phyloP scores from a whole-genome alignment of 1,284 basidiomycete genomes.

The Ganoderma lingzhi region DNA sequence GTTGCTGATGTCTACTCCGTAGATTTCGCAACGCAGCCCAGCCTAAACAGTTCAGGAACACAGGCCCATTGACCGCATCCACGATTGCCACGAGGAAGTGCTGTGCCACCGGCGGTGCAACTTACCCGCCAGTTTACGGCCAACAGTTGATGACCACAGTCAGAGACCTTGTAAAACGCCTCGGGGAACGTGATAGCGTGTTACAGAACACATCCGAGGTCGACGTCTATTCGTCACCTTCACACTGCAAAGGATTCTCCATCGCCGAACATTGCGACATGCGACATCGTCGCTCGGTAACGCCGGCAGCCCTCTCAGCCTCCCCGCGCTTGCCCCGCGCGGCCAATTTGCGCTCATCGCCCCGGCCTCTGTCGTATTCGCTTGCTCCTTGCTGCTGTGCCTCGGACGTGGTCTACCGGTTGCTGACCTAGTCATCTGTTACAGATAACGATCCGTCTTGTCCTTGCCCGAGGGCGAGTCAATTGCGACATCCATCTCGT shows the following conservation, averaged over 20 bases:
- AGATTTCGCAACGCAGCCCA: background rate
- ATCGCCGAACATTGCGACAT: constrained; percentile 15
- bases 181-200: background rate
- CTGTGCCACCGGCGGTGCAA: constrained; percentile 26
- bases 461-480: constrained; percentile 16
- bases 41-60: constrained; percentile 12
- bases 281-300: constrained; percentile 13
- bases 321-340: constrained; percentile 13
- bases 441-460: constrained; percentile 25
- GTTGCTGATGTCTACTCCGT: constrained; percentile 11
- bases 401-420: constrained; percentile 26
- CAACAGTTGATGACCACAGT: constrained; percentile 17
- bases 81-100: constrained; percentile 23
- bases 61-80: constrained; percentile 27
- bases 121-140: background rate
- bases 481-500: constrained; percentile 20
- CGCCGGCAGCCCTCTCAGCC: constrained; percentile 7
- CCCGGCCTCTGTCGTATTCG: background rate
- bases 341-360: constrained; percentile 12
- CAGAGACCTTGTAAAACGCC: constrained; percentile 2
- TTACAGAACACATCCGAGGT: background rate
- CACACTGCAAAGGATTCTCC: constrained; percentile 9
- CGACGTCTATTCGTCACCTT: constrained; percentile 1
- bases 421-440: constrained; percentile 28
- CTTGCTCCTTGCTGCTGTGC: constrained; percentile 1